Percentiles rank a stretch among this genome's conserved stretches.
These are phyloP conservation scores for Myriosclerotinia duriaeana DNA, from an alignment of 2,329 filamentous ascomycete genomes.

Conservation along the genomic window DNA sequence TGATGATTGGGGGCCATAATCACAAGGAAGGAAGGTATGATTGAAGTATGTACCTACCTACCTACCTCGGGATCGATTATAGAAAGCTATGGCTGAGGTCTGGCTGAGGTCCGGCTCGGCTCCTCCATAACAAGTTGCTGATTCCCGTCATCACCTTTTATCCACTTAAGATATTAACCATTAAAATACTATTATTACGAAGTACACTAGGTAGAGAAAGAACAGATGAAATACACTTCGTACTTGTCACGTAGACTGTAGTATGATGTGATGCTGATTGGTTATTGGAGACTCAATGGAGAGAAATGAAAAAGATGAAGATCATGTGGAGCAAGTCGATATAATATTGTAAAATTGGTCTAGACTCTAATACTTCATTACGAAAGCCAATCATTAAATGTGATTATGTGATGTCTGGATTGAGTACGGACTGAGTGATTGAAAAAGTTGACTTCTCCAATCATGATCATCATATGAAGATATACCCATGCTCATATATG, in stretches of 20 bases:
- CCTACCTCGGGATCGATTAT: not conserved
- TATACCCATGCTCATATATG: not conserved
- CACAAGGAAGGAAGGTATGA: not conserved
- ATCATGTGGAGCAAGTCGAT: conserved; percentile 5
- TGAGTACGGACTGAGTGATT: not conserved
- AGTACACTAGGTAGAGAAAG: not conserved
- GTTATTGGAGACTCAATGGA: not conserved
- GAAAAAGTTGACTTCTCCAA: not conserved
- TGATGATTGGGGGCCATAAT: not conserved
- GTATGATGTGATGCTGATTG: too few species aligned
- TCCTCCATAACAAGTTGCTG: too few species aligned
- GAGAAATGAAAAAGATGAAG: not conserved
- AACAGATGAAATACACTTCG: not conserved
- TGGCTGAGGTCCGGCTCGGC: too few species aligned
- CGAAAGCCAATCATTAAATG: not conserved
- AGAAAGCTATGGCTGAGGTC: too few species aligned
- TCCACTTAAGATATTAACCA: too few species aligned
- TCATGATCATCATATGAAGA: conserved; percentile 4
- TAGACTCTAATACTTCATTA: not conserved
- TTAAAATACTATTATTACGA: too few species aligned
- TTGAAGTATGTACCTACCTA: not conserved
- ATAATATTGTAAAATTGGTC: not conserved
- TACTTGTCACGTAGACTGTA: too few species aligned
- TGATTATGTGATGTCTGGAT: not conserved
- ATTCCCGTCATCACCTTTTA: too few species aligned